Conservation (phyloP, 2,329 filamentous ascomycete species). For the Coleophoma eucalyptorum region DNA sequence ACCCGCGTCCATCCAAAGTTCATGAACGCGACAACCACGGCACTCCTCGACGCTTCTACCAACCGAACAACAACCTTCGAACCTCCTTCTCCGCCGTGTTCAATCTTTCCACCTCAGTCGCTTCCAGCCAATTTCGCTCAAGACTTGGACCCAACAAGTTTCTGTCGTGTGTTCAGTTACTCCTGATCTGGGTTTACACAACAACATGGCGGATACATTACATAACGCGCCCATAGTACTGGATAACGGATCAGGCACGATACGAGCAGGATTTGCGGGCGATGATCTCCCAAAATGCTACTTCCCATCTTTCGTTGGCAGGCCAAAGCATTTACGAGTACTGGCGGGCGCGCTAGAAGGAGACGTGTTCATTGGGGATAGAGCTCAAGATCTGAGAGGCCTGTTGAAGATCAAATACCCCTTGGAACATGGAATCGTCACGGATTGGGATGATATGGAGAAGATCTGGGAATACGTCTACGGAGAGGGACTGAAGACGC, state of each 20-base stretch:
- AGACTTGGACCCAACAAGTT: background rate
- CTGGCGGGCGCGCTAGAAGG: conserved; percentile 96
- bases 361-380: conserved; percentile 93
- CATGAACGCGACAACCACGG: background rate
- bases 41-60: background rate
- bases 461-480: conserved; percentile 99
- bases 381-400: conserved; percentile 82
- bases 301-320: conserved; percentile 95
- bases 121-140: background rate
- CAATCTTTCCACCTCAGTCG: background rate
- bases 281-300: conserved; percentile 95
- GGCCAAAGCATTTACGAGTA: conserved; percentile 91
- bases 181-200: background rate
- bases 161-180: background rate
- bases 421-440: conserved; percentile 95
- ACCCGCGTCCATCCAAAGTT: background rate
- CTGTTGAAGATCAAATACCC: conserved; percentile 95
- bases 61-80: background rate
- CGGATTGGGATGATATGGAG: conserved; percentile 99
- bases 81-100: background rate
- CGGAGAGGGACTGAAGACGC: conserved; percentile 88
- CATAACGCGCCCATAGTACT: conserved; percentile 99
- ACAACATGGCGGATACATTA: conserved; percentile 62
- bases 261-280: conserved; percentile 93
- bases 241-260: conserved; percentile 97